Percentiles rank a stretch among this genome's conserved stretches.
These are phyloP conservation scores for Myrica gale DNA, from an alignment of 306 rosid species.

Conservation along the genomic window DNA sequence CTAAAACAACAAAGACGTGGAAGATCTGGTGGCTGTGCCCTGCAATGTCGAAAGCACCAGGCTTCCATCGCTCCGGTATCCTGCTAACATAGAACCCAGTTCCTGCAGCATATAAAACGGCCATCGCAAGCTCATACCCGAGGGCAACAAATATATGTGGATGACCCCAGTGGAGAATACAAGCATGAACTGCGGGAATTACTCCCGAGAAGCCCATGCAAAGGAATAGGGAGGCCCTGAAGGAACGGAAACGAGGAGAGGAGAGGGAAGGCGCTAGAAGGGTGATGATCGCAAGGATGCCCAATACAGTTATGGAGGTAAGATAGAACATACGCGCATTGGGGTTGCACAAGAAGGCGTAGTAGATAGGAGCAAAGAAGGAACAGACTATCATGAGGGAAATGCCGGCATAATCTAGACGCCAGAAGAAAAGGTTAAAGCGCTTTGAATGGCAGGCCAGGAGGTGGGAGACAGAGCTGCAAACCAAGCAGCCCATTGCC, in stretches of 20 bases:
- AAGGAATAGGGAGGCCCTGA: constrained; percentile 67
- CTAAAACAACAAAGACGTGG: constrained; percentile 78
- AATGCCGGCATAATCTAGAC: constrained; percentile 87
- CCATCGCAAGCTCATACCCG: constrained; percentile 73
- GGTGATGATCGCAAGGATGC: constrained; percentile 51
- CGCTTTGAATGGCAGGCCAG: constrained; percentile 79
- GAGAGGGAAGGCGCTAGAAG: constrained; percentile 73
- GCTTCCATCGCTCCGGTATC: constrained; percentile 85
- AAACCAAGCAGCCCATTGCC: constrained; percentile 80
- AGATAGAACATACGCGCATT: constrained; percentile 50
- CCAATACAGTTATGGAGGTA: constrained; percentile 62
- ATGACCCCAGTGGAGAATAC: constrained; percentile 55
- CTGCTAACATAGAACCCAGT: constrained; percentile 66
- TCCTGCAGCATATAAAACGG: constrained; percentile 63
- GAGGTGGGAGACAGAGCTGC: constrained; percentile 82
- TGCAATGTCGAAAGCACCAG: constrained; percentile 82
- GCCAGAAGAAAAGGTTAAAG: constrained; percentile 79
- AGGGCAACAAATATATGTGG: constrained; percentile 46
- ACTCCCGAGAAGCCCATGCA: constrained; percentile 91
- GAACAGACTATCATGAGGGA: constrained; percentile 81
- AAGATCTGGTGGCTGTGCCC: constrained; percentile 97
- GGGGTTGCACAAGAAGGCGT: constrained; percentile 66
- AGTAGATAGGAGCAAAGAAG: constrained; percentile 86
- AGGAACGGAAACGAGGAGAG: constrained; percentile 51
- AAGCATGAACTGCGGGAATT: constrained; percentile 69